phyloP scores from a whole-genome alignment of 495 filamentous ascomycete species.

The Aspergillus funiculosus region DNA sequence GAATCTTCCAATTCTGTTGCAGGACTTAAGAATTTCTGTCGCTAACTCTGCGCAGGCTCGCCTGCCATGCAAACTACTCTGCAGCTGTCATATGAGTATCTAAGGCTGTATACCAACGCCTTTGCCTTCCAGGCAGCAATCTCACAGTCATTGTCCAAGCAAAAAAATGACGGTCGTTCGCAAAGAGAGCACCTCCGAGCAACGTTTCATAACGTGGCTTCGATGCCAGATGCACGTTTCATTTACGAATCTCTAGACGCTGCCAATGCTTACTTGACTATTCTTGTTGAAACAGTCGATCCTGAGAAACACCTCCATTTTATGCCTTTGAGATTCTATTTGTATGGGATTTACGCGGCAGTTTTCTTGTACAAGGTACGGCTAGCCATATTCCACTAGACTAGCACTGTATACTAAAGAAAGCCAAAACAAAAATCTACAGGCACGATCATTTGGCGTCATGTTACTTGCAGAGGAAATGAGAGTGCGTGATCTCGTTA shows the following conservation, averaged over 20 bases:
- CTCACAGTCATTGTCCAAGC: slow-evolving; percentile 48
- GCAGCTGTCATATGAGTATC: slow-evolving; percentile 57
- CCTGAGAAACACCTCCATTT: slow-evolving; percentile 52
- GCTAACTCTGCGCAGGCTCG: slow-evolving; percentile 41
- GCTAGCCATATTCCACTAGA: neutral
- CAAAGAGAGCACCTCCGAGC: slow-evolving; percentile 40
- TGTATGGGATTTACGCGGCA: slow-evolving; percentile 53
- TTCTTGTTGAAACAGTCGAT: slow-evolving; percentile 49
- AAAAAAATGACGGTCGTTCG: slow-evolving; percentile 31
- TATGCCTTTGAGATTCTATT: slow-evolving; percentile 55
- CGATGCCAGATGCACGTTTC: slow-evolving; percentile 56
- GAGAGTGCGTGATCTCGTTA: slow-evolving; percentile 47
- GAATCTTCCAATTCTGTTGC: neutral
- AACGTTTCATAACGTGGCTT: slow-evolving; percentile 49
- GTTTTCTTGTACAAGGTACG: slow-evolving; percentile 52
- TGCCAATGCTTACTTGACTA: slow-evolving; percentile 53
- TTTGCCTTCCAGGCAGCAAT: slow-evolving; percentile 64
- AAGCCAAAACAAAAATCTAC: slow-evolving; percentile 1
- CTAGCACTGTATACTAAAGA: too few species aligned
- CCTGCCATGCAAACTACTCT: slow-evolving; percentile 51
- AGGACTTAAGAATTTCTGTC: neutral
- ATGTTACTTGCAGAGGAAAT: slow-evolving; percentile 47
- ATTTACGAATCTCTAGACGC: slow-evolving; percentile 59
- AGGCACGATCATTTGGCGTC: slow-evolving; percentile 52
- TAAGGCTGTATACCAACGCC: slow-evolving; percentile 59